These are phyloP conservation scores for Parietaria judaica DNA, from an alignment of 306 rosid species.

Conservation along the genomic window DNA sequence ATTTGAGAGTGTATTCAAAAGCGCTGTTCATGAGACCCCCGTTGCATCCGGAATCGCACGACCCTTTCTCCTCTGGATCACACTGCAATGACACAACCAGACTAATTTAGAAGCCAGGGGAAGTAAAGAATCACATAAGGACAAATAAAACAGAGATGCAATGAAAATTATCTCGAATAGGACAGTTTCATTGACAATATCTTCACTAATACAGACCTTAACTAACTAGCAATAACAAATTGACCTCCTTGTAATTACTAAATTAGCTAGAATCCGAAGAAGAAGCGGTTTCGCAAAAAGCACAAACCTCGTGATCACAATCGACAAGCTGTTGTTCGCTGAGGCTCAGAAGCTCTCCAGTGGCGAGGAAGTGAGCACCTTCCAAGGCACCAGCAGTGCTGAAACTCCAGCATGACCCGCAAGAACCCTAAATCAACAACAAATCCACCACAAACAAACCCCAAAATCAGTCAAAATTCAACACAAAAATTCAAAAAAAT, in stretches of 20 bases:
- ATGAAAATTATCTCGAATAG: too few relatives aligned
- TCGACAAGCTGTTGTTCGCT: slow-evolving; percentile 98
- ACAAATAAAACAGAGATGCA: too few relatives aligned
- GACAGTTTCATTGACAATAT: too few relatives aligned
- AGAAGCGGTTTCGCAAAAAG: too few relatives aligned
- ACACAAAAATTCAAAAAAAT: too few relatives aligned
- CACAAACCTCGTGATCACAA: slow-evolving; percentile 89
- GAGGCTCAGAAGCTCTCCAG: slow-evolving; percentile 79
- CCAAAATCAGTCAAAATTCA: neutral
- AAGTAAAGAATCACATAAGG: too few relatives aligned
- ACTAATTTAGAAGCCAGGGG: neutral
- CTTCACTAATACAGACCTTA: too few relatives aligned
- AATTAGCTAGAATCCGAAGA: too few relatives aligned
- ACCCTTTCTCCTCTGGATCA: slow-evolving; percentile 73
- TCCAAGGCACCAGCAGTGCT: slow-evolving; percentile 90
- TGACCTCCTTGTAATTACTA: too few relatives aligned
- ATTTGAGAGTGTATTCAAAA: slow-evolving; percentile 75
- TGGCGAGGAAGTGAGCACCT: slow-evolving; percentile 85
- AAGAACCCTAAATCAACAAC: slow-evolving; percentile 51
- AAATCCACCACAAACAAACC: slow-evolving; percentile 1
- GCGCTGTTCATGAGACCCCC: slow-evolving; percentile 99
- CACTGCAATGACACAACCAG: slow-evolving; percentile 41
- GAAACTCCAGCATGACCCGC: slow-evolving; percentile 99
- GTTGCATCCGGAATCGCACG: slow-evolving; percentile 92
- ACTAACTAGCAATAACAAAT: too few relatives aligned